These are phyloP conservation scores for Blakeslea trispora DNA, from an alignment of 371 early-diverging fungal species.

Conservation along the genomic window DNA sequence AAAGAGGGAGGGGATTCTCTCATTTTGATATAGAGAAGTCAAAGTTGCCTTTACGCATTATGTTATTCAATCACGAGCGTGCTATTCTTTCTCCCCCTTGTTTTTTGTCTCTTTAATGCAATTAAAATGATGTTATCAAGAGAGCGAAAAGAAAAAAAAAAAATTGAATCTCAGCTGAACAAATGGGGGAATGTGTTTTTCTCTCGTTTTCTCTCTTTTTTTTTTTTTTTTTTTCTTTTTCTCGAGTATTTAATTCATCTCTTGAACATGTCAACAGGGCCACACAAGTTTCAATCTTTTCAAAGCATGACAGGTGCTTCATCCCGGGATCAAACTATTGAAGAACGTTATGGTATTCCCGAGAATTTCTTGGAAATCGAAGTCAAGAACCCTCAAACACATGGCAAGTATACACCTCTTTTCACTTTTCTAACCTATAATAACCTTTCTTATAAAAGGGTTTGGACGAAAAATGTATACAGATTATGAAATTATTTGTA, in stretches of 20 bases:
- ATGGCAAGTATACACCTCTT: no score
- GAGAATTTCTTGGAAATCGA: slow-evolving; percentile 98
- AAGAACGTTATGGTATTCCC: slow-evolving; percentile 91
- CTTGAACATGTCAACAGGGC: slow-evolving; percentile 29
- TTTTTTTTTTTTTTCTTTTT: slow-evolving; percentile 14
- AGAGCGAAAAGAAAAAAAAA: slow-evolving; percentile 1
- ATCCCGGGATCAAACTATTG: slow-evolving; percentile 79
- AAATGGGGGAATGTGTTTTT: neutral
- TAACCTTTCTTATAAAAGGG: slow-evolving; percentile 33
- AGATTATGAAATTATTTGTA: slow-evolving; percentile 94
- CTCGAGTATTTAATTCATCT: neutral
- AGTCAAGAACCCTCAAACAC: slow-evolving; percentile 88
- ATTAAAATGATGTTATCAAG: no score
- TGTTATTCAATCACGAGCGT: no score
- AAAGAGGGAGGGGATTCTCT: no score
- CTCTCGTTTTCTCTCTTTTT: slow-evolving; percentile 1
- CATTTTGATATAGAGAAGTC: no score
- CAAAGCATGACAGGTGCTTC: slow-evolving; percentile 56
- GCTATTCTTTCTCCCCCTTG: no score
- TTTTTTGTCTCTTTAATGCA: no score
- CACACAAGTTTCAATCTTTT: slow-evolving; percentile 54
- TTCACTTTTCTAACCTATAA: neutral
- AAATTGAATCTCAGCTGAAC: slow-evolving; percentile 8
- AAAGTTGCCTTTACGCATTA: no score
- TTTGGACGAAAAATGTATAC: slow-evolving; percentile 89